Percentiles rank a stretch among this genome's conserved stretches.
phyloP scores from a whole-genome alignment of 257 asterid species.

The Lycium barbarum region DNA sequence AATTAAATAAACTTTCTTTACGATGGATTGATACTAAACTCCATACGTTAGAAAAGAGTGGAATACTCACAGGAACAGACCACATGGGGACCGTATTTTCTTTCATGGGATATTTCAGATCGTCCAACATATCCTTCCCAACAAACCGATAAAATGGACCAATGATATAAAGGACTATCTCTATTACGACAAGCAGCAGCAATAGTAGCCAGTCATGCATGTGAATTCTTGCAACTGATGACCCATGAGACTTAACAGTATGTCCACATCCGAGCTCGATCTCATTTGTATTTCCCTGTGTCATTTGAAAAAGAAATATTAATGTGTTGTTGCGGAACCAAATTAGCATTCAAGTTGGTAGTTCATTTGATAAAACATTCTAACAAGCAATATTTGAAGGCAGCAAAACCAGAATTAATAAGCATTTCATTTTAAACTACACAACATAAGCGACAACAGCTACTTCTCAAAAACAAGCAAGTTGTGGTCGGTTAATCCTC shows the following conservation, averaged over 20 bases:
- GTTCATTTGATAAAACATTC: neutral
- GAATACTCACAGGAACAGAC: conserved; percentile 83
- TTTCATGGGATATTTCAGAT: conserved; percentile 82
- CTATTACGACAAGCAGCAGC: conserved; percentile 64
- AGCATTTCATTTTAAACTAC: neutral
- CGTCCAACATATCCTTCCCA: conserved; percentile 75
- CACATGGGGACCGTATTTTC: conserved; percentile 81
- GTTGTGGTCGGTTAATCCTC: neutral
- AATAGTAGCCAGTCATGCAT: conserved; percentile 82
- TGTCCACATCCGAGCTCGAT: conserved; percentile 55
- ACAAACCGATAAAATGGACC: conserved; percentile 79
- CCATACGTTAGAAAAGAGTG: neutral
- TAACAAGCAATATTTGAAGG: neutral
- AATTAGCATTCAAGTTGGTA: neutral
- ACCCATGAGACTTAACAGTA: conserved; percentile 76
- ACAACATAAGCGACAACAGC: neutral
- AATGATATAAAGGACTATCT: conserved; percentile 50
- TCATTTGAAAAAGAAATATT: neutral
- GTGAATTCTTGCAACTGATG: conserved; percentile 63
- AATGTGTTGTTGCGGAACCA: neutral
- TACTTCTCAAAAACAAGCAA: neutral
- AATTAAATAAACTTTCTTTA: neutral
- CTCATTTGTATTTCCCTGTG: conserved; percentile 49
- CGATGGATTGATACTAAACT: neutral
- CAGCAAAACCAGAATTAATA: conserved; percentile 6